A percentile compares a stretch with the other conserved stretches of the same genome.
phyloP scores from a whole-genome alignment of 2,329 filamentous ascomycete species.

The Pseudogymnoascus sp. region DNA sequence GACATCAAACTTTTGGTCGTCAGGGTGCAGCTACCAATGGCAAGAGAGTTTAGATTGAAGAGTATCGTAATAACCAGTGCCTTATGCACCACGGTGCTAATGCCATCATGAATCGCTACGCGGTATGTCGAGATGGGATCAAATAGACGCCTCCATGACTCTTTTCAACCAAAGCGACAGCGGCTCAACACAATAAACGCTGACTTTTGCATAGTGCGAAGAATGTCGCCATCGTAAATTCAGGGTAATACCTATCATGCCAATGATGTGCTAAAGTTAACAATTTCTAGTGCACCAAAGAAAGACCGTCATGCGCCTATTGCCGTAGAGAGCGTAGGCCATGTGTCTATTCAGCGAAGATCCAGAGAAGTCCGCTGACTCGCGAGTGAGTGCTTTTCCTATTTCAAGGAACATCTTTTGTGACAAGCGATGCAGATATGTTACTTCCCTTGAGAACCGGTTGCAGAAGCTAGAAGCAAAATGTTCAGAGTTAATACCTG shows the following conservation, averaged over 20 bases:
- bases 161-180: background rate
- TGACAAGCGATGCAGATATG: conserved; percentile 24
- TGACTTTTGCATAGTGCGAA: conserved; percentile 6
- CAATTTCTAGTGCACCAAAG: conserved; percentile 1
- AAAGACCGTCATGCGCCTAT: conserved; percentile 5
- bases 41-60: conserved; percentile 2
- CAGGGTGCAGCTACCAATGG: conserved; percentile 1
- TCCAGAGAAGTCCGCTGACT: conserved; percentile 8
- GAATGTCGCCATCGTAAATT: conserved; percentile 5
- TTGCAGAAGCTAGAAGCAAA: conserved; percentile 32
- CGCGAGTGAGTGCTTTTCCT: background rate
- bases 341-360: conserved; percentile 3
- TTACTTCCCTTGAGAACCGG: conserved; percentile 34
- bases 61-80: background rate
- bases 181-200: background rate
- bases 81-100: conserved; percentile 6
- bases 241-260: conserved; percentile 10
- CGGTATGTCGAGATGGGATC: conserved; percentile 1
- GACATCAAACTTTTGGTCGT: background rate
- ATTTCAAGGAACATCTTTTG: background rate
- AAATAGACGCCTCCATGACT: background rate
- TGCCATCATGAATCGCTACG: conserved; percentile 6
- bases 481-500: conserved; percentile 31
- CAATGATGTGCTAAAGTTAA: background rate
- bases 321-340: background rate